Percentiles rank a stretch among this genome's conserved stretches.
Conservation (phyloP, 345 rosid species). For the Boechera stricta region DNA sequence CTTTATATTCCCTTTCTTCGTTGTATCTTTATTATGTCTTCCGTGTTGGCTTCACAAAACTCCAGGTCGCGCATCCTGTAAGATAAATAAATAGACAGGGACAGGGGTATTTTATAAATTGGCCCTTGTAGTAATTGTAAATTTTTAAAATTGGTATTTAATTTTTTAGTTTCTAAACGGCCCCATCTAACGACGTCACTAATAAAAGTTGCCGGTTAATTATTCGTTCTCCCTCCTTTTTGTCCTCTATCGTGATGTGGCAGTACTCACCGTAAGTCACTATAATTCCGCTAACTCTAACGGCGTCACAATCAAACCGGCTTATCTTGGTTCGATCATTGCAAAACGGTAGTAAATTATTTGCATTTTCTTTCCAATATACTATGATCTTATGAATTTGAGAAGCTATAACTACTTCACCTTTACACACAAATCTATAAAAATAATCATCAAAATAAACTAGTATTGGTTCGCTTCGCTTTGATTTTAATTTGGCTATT, state of each 20-base stretch:
- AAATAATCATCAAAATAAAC: neutral
- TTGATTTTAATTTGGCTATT: neutral
- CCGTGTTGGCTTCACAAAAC: conserved; percentile 42
- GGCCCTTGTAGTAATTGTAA: conserved; percentile 32
- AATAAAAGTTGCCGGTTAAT: conserved; percentile 37
- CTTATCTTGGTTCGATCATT: conserved; percentile 8
- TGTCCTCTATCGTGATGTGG: conserved; percentile 42
- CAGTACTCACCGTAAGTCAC: conserved; percentile 31
- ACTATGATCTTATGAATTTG: neutral
- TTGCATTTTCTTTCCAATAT: neutral
- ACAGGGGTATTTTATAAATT: conserved; percentile 27
- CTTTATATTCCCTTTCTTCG: conserved; percentile 19
- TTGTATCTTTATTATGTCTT: conserved; percentile 15
- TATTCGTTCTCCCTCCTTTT: conserved; percentile 41
- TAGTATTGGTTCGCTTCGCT: neutral
- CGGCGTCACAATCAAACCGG: conserved; percentile 34
- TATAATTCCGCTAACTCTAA: conserved; percentile 32
- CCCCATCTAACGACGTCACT: conserved; percentile 45
- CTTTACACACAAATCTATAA: neutral
- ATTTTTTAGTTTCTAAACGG: conserved; percentile 26
- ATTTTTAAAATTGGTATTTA: neutral
- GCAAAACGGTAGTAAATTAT: neutral
- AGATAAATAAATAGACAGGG: conserved; percentile 33
- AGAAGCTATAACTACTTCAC: neutral
- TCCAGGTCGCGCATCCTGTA: conserved; percentile 40